A percentile compares a stretch with the other conserved stretches of the same genome.
These are phyloP conservation scores for Barnettozyma botsteinii DNA, from an alignment of 805 yeast species.

Conservation along the genomic window DNA sequence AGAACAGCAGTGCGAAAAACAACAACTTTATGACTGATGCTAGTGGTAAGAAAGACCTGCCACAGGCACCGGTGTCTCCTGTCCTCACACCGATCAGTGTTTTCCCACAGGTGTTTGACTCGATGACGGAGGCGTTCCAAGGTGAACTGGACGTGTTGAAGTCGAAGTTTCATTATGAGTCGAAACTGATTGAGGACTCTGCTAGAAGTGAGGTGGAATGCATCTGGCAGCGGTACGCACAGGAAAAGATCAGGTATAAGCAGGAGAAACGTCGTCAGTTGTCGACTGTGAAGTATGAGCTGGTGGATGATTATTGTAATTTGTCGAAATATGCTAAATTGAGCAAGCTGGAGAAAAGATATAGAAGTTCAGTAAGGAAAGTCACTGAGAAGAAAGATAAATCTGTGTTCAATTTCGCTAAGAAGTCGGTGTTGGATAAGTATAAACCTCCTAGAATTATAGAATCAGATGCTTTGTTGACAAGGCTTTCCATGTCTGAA, in stretches of 20 bases:
- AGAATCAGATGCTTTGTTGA: constrained; percentile 6
- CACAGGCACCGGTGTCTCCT: constrained; percentile 13
- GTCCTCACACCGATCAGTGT: constrained; percentile 14
- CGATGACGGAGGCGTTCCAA: constrained; percentile 14
- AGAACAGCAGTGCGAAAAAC: constrained; percentile 8
- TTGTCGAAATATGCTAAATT: constrained; percentile 9
- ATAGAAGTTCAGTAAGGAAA: constrained; percentile 14
- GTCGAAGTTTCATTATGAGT: constrained; percentile 16
- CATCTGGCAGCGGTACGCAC: constrained; percentile 21
- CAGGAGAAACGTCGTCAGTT: constrained; percentile 6
- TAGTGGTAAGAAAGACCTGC: constrained; percentile 3
- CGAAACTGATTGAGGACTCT: constrained; percentile 16
- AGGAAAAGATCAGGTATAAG: constrained; percentile 15
- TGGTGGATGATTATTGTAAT: constrained; percentile 18
- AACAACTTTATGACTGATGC: too few relatives aligned
- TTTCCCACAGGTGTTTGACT: constrained; percentile 21
- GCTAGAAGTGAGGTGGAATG: constrained; percentile 14
- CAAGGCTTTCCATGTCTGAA: constrained; percentile 13
- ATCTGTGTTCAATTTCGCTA: constrained; percentile 12
- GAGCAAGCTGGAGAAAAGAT: constrained; percentile 10
- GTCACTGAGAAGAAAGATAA: constrained; percentile 17
- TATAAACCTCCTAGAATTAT: constrained; percentile 4
- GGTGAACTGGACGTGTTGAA: constrained; percentile 10
- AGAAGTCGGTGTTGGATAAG: constrained; percentile 8
- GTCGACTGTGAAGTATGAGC: neutral